Percentiles rank a stretch among this genome's conserved stretches.
These are phyloP conservation scores for Cutaneotrichosporon cavernicola DNA, from an alignment of 1,284 basidiomycete genomes.

Conservation along the genomic window DNA sequence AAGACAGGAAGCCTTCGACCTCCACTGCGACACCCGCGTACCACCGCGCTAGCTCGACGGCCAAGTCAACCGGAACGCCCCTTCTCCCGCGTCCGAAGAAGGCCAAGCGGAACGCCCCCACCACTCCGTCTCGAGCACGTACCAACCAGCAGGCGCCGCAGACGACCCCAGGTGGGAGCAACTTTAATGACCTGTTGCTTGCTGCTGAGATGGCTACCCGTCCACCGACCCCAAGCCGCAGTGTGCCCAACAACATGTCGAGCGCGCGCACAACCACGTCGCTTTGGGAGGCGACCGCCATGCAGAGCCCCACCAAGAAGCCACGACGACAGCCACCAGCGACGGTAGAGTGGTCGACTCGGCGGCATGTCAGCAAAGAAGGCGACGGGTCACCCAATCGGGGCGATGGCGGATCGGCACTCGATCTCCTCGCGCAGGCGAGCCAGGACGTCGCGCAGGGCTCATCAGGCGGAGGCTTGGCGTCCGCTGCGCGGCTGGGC, in stretches of 20 bases:
- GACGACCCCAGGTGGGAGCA: conserved; percentile 49
- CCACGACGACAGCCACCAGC: conserved; percentile 23
- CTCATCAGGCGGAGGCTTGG: conserved; percentile 12
- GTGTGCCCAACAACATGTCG: conserved; percentile 24
- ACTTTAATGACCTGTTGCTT: conserved; percentile 46
- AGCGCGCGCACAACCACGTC: conserved; percentile 38
- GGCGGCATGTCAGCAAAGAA: conserved; percentile 18
- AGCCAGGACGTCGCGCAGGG: conserved; percentile 33
- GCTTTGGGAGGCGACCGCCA: conserved; percentile 8
- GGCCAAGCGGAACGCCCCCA: conserved; percentile 32
- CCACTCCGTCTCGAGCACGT: conserved; percentile 34
- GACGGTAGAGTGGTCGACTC: conserved; percentile 25
- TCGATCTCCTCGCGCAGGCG: conserved; percentile 47
- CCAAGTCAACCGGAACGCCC: conserved; percentile 24
- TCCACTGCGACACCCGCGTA: conserved; percentile 9
- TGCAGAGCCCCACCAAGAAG: conserved; percentile 37
- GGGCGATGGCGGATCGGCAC: conserved; percentile 32
- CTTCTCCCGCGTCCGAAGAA: conserved; percentile 37
- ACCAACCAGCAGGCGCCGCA: conserved; percentile 27
- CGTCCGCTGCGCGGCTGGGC: conserved; percentile 23
- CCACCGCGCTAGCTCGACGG: conserved; percentile 3
- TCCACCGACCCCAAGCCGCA: conserved; percentile 39
- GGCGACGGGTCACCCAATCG: conserved; percentile 16
- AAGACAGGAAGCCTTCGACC: conserved; percentile 16
- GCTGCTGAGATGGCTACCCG: conserved; percentile 49